Evolutionary conservation across 352 stramenopile species (phyloP).

Genomic region (Globisporangium alternatum): DNA sequence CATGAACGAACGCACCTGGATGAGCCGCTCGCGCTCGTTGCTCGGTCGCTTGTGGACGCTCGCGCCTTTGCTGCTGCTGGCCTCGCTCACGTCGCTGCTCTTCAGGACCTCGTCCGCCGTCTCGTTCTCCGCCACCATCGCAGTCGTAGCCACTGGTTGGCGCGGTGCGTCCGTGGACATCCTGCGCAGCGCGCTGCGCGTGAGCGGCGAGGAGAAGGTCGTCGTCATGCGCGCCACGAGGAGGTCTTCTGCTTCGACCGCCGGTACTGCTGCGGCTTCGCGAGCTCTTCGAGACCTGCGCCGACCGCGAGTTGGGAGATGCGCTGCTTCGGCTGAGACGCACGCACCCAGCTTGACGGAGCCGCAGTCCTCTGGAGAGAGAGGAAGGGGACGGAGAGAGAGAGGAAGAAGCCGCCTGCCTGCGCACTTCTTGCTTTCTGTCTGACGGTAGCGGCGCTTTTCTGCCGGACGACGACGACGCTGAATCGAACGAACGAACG

Average conservation of each 20-base stretch:
- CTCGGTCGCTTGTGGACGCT: slow-evolving; percentile 13
- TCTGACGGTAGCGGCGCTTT: background rate
- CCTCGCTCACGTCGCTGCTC: background rate
- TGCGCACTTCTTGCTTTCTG: background rate
- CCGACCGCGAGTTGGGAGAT: background rate
- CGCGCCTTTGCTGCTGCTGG: background rate
- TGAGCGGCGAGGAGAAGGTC: slow-evolving; percentile 12
- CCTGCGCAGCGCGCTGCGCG: slow-evolving; percentile 12
- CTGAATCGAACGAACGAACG: background rate
- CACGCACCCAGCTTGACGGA: slow-evolving; percentile 17
- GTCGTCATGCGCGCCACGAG: slow-evolving; percentile 8
- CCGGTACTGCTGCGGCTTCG: background rate
- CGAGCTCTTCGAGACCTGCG: background rate
- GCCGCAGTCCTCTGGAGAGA: slow-evolving; percentile 1
- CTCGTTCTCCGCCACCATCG: background rate
- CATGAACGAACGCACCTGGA: slow-evolving; percentile 7
- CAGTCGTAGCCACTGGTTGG: background rate
- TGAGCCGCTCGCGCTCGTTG: slow-evolving; percentile 11
- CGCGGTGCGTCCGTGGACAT: background rate
- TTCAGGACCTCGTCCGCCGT: background rate
- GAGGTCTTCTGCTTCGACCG: background rate
- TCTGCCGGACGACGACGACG: background rate
- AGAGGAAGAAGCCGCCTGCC: slow-evolving; percentile 1
- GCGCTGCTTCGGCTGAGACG: slow-evolving; percentile 7
- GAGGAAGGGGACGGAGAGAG: background rate